A percentile compares a stretch with the other conserved stretches of the same genome.
These are phyloP conservation scores for Zea mays DNA, from an alignment of 176 grass and related monocot species.

Conservation along the genomic window Zm-B73-REFERENCE-NAM-5.0 NC_050100.1:35240501-35241000, in stretches of 20 bases:
- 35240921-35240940: neutral
- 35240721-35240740: constrained; percentile 55
- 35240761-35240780: constrained; percentile 9
- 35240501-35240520: constrained; percentile 85
- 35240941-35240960: neutral
- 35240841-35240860: constrained; percentile 91
- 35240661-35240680: constrained; percentile 56
- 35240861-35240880: constrained; percentile 93
- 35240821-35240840: constrained; percentile 71
- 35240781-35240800: constrained; percentile 45
- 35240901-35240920: constrained; percentile 68
- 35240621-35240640: constrained; percentile 61
- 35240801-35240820: constrained; percentile 36
- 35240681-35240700: constrained; percentile 40
- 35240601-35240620: constrained; percentile 51
- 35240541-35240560: constrained; percentile 80
- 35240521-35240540: constrained; percentile 71
- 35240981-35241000: constrained; percentile 25
- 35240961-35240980: neutral
- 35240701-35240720: constrained; percentile 43
- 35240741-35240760: constrained; percentile 19
- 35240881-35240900: constrained; percentile 86
- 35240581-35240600: constrained; percentile 47
- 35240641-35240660: constrained; percentile 55
- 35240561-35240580: constrained; percentile 57